Evolutionary conservation across 345 rosid genomes (phyloP), one percentile per base, ranked within the genome.

Genomic region (Carallia pectinifolia): DNA sequence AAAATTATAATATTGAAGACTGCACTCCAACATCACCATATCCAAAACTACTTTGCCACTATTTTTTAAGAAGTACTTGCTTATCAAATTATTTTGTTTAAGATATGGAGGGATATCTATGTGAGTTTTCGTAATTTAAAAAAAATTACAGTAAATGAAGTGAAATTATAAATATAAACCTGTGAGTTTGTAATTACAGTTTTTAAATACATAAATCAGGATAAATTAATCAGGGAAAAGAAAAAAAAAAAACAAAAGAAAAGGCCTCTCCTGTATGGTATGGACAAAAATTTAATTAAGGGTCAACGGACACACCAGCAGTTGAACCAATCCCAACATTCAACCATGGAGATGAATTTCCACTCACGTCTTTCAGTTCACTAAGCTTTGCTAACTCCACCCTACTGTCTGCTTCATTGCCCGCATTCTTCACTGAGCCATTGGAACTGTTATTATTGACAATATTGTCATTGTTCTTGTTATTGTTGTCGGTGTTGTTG

Each of bases 291-390:
- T 17, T 67, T 37, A 56, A 27, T 76, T 71, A 81, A 18, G 71
- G 81, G 74, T 80, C 82, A 70, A 77, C 68, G 9, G 72, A 79
- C 64, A 77, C 71, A 27, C 81, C 69, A 55, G 78, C 67, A 3
- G 88, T 75, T 78, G 89, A 72, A 66, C 96, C 86, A 78, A 88
- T 88, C 61, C 92, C 96, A 65, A 90, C 90, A 81, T 88, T 90
- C 82, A 90, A 78, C 96, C 96, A 90, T 47, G 90, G 83, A 54
- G 90, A 85, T 56, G 90, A 85, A 62, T 80, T 64, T 40, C 84
- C 90, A 59, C 55, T 81, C 63, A 40, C 59, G 53, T 62, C 90
- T 72, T 87, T 87, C 63, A 86, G 77, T 64, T 86, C 89, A 74
- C 87, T 85, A 65, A 88, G 76, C 81, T 85, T 88, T 4, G 89